phyloP scores from a whole-genome alignment of 2,329 filamentous ascomycete genomes.

The Claviceps citrina region DNA sequence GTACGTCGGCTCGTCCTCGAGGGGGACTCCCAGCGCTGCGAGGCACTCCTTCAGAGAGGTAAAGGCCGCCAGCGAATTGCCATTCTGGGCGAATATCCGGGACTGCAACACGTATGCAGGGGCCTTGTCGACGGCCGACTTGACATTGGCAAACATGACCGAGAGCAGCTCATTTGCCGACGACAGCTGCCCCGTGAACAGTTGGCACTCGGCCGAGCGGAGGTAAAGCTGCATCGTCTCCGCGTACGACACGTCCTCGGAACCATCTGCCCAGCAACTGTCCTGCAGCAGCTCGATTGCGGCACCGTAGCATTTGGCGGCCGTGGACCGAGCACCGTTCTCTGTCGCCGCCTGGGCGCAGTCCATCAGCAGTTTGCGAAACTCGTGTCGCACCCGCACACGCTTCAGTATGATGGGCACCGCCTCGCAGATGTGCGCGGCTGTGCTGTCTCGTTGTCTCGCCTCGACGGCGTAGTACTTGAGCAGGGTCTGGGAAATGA shows the following conservation, averaged over 20 bases:
- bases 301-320: constrained; percentile 64
- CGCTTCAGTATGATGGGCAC: constrained; percentile 57
- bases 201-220: constrained; percentile 66
- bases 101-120: constrained; percentile 73
- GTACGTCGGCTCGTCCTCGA: constrained; percentile 52
- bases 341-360: constrained; percentile 67
- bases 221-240: constrained; percentile 72
- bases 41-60: constrained; percentile 56
- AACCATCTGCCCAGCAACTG: constrained; percentile 56
- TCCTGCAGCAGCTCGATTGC: constrained; percentile 68
- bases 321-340: constrained; percentile 67
- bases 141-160: constrained; percentile 54
- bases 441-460: constrained; percentile 53
- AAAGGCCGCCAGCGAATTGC: constrained; percentile 56
- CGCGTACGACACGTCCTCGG: constrained; percentile 63
- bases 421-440: constrained; percentile 67
- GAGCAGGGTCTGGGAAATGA: constrained; percentile 68
- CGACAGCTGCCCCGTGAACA: constrained; percentile 58
- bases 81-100: constrained; percentile 59
- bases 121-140: constrained; percentile 61
- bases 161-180: constrained; percentile 54
- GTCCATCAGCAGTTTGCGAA: constrained; percentile 61
- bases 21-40: constrained; percentile 47
- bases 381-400: constrained; percentile 45
- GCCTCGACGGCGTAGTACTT: constrained; percentile 50